Conservation (phyloP, 2,329 filamentous ascomycete species). For the Phialocephala sp. region DNA sequence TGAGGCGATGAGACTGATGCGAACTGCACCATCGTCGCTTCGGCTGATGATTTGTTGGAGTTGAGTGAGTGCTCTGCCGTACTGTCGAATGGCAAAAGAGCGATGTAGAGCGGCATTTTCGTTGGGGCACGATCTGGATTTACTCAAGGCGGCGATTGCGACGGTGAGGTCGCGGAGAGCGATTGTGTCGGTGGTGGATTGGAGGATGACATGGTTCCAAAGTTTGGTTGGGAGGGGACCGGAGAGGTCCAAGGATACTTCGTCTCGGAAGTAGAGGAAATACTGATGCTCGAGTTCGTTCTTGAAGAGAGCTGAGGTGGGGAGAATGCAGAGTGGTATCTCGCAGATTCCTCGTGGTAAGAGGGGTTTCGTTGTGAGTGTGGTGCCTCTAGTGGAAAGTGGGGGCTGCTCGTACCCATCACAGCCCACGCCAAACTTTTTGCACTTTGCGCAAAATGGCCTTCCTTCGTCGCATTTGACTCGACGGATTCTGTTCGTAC, state of each 20-base stretch:
- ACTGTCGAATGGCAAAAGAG: slow-evolving; percentile 30
- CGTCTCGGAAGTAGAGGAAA: slow-evolving; percentile 32
- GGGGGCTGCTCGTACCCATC: slow-evolving; percentile 24
- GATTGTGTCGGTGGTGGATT: slow-evolving; percentile 27
- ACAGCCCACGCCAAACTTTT: slow-evolving; percentile 25
- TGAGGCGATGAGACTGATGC: slow-evolving; percentile 33
- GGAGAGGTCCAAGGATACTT: slow-evolving; percentile 28
- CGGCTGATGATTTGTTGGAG: slow-evolving; percentile 20
- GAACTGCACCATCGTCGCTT: slow-evolving; percentile 24
- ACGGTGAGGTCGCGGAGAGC: slow-evolving; percentile 27
- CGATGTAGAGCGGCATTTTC: slow-evolving; percentile 25
- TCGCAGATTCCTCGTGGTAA: neutral
- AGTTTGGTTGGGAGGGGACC: slow-evolving; percentile 24
- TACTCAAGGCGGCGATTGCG: slow-evolving; percentile 32
- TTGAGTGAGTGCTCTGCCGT: slow-evolving; percentile 30
- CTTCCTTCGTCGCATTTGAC: slow-evolving; percentile 30
- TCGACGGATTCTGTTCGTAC: slow-evolving; percentile 13
- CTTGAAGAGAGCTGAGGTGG: slow-evolving; percentile 23
- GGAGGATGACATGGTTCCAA: slow-evolving; percentile 31
- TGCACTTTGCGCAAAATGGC: slow-evolving; percentile 24
- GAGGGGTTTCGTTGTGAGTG: slow-evolving; percentile 8
- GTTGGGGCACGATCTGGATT: slow-evolving; percentile 19
- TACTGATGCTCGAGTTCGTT: slow-evolving; percentile 32
- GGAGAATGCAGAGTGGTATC: neutral
- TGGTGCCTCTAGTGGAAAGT: neutral